Conservation (phyloP, 2,329 filamentous ascomycete genomes). For the Cordyceps tenuipes region DNA sequence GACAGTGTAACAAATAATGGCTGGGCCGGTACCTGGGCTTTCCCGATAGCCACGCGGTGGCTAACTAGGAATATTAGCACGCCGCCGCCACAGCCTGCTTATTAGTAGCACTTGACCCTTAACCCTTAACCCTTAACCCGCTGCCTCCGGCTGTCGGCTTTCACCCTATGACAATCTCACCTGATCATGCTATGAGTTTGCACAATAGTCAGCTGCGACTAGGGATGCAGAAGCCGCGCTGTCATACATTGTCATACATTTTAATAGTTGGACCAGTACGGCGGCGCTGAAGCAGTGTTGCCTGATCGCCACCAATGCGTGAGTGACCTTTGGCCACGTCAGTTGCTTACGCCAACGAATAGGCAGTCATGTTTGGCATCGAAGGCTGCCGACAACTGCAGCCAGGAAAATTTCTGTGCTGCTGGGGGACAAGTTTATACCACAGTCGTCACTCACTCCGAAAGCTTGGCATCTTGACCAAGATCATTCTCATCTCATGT, state of each 20-base stretch:
- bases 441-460: too few relatives aligned
- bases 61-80: background rate
- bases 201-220: background rate
- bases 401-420: background rate
- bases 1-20: background rate
- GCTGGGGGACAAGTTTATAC: too few relatives aligned
- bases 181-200: background rate
- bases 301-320: background rate
- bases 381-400: background rate
- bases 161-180: slow-evolving; percentile 1
- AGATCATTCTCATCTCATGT: too few relatives aligned
- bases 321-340: background rate
- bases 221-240: background rate
- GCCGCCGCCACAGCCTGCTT: background rate
- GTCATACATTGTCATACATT: background rate
- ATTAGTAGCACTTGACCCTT: too few relatives aligned
- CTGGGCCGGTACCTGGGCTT: background rate
- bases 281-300: background rate
- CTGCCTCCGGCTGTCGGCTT: background rate
- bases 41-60: background rate
- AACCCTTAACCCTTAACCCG: background rate
- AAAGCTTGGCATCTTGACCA: too few relatives aligned
- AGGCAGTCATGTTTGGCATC: background rate
- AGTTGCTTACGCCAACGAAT: slow-evolving; percentile 3
- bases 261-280: too few relatives aligned